Base-by-base conservation (phyloP, 768 basidiomycete species). In the Boletellus ananiceps region DNA sequence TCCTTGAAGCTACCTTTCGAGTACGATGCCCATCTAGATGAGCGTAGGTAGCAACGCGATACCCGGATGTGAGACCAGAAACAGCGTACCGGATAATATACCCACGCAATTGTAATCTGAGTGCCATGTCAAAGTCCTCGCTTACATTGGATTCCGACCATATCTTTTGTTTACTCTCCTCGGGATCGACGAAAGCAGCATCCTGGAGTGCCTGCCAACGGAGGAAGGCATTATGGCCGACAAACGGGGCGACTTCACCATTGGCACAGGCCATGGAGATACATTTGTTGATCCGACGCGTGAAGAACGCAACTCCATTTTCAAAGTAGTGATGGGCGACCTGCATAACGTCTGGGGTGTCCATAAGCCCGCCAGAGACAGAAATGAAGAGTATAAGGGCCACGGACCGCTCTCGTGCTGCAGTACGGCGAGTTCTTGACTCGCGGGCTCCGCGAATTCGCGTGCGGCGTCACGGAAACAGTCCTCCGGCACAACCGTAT, bases 191-290 rank as follows among this genome's bases (percentile, higher is more conserved):
- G 50, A 87, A 87, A 16, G 86, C 80, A 0, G 88, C 88, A 51
- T 93, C 92, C 65, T 94, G 92, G 19, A 93, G 71, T 2, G 92
- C 92, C 2, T 82, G 80, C 92, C 92, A 94, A 16, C 91, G 82
- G 41, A 94, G 73, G 68, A 93, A 95, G 6, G 90, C 89, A 52
- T 92, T 90, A 65, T 92, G 88, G 3, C 88, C 88, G 47, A 91
- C 88, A 57, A 90, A 90, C 2, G 88, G 88, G 5, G 64, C 64
- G 1, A 88, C 80, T 61, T 90, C 87, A 27, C 88, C 88, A 54
- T 90, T 90, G 2, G 88, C 84, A 58, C 81, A 83, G 14, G 81
- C 79, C 77, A 90, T 81, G 0, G 87, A 85, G 34, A 90, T 90
- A 63, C 78, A 82, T 64, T 81, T 82, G 65, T 93, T 92, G 70